phyloP scores from a whole-genome alignment of 352 stramenopile species.

The Phytophthora multivora region DNA sequence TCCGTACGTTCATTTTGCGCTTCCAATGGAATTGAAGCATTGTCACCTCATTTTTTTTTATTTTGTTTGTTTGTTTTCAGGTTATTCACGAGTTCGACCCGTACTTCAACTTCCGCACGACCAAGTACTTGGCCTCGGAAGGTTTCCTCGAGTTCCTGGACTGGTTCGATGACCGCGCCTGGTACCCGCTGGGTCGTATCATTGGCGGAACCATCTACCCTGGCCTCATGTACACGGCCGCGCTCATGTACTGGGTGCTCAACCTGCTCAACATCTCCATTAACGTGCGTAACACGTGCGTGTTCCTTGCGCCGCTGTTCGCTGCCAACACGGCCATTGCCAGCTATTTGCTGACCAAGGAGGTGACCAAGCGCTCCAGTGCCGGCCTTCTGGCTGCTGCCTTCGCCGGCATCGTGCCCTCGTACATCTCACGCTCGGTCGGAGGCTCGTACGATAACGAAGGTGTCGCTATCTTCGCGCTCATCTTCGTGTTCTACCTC shows the following conservation, averaged over 20 bases:
- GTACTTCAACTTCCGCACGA: constrained; percentile 99
- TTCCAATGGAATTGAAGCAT: too few relatives aligned
- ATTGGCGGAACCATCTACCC: constrained; percentile 95
- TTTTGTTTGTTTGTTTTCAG: constrained; percentile 27
- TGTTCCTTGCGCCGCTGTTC: constrained; percentile 92
- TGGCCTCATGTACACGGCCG: constrained; percentile 91
- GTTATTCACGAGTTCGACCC: constrained; percentile 93
- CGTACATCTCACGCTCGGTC: constrained; percentile 96
- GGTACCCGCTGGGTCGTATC: constrained; percentile 93
- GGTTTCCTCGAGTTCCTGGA: constrained; percentile 97
- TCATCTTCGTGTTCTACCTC: constrained; percentile 97
- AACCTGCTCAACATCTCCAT: constrained; percentile 93
- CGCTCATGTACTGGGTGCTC: constrained; percentile 89
- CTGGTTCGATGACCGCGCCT: constrained; percentile 98
- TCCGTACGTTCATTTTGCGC: constrained; percentile 48
- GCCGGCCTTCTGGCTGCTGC: constrained; percentile 89
- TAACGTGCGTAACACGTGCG: constrained; percentile 92
- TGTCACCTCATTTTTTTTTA: too few relatives aligned
- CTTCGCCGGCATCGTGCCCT: constrained; percentile 97
- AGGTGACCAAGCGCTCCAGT: constrained; percentile 89
- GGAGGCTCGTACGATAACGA: constrained; percentile 99
- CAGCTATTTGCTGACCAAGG: constrained; percentile 91
- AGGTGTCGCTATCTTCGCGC: constrained; percentile 96
- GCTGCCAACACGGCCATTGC: constrained; percentile 88
- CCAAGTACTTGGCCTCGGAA: constrained; percentile 94